Percentiles rank a stretch among this genome's conserved stretches.
Conservation (phyloP, 2,329 filamentous ascomycete genomes). For the Dendrostoma leiphaemia region DNA sequence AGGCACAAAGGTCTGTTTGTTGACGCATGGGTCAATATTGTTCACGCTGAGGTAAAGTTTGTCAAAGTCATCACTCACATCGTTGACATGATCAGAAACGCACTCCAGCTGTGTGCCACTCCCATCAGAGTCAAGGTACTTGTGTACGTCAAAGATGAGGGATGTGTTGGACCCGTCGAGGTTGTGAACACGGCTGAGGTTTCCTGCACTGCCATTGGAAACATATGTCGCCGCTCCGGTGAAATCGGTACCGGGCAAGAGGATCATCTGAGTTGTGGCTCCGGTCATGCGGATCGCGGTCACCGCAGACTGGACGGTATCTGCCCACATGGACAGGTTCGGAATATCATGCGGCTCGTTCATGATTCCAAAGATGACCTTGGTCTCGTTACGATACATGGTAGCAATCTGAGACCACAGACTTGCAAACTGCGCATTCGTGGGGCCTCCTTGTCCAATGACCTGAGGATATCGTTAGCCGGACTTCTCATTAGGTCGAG, state of each 20-base stretch:
- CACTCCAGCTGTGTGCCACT: slow-evolving; percentile 50
- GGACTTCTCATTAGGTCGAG: slow-evolving; percentile 64
- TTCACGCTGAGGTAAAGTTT: too few relatives aligned
- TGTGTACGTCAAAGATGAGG: slow-evolving; percentile 59
- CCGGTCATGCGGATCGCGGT: slow-evolving; percentile 63
- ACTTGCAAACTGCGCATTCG: slow-evolving; percentile 57
- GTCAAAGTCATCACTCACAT: too few relatives aligned
- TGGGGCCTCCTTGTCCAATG: slow-evolving; percentile 63
- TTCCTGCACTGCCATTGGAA: slow-evolving; percentile 46
- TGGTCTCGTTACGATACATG: slow-evolving; percentile 53
- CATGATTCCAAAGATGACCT: slow-evolving; percentile 65
- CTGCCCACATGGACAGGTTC: slow-evolving; percentile 56
- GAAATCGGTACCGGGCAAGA: slow-evolving; percentile 63
- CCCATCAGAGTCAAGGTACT: slow-evolving; percentile 56
- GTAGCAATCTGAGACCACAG: slow-evolving; percentile 59
- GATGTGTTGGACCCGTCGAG: slow-evolving; percentile 55
- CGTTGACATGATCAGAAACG: slow-evolving; percentile 47
- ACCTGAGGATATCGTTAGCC: slow-evolving; percentile 50
- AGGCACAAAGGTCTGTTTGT: slow-evolving; percentile 44
- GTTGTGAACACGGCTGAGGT: slow-evolving; percentile 54
- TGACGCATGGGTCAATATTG: too few relatives aligned
- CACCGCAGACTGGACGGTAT: slow-evolving; percentile 60
- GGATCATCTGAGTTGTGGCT: slow-evolving; percentile 61
- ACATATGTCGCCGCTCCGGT: slow-evolving; percentile 49
- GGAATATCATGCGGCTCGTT: slow-evolving; percentile 64